Conservation (phyloP, 2,329 filamentous ascomycete genomes). For the Fusarium neocosmosporiellum region DNA sequence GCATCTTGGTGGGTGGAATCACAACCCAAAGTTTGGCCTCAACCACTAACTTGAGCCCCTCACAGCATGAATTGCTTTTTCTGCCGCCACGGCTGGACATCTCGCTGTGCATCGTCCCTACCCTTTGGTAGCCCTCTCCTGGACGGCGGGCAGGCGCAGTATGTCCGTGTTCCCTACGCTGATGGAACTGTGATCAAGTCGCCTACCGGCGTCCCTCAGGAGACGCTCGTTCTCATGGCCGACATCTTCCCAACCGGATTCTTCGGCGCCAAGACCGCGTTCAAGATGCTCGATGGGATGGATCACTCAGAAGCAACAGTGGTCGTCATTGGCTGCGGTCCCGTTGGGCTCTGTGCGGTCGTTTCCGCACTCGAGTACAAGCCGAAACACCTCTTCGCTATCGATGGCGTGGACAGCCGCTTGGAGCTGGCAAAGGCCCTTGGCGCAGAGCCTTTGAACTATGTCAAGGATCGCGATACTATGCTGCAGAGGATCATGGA, state of each 20-base stretch:
- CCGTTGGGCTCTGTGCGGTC: background rate
- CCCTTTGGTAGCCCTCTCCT: background rate
- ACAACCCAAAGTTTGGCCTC: accelerated
- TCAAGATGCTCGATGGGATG: background rate
- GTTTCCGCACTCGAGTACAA: background rate
- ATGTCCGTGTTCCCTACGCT: background rate
- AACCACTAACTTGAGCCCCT: background rate
- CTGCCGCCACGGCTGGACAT: background rate
- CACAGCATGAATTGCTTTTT: background rate
- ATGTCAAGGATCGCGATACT: background rate
- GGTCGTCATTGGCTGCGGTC: background rate
- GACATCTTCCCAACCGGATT: background rate
- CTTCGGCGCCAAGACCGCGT: background rate
- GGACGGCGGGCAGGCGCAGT: background rate
- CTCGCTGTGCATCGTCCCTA: background rate
- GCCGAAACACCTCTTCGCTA: background rate
- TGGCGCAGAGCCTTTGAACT: background rate
- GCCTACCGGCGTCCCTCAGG: background rate
- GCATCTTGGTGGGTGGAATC: background rate
- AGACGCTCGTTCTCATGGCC: background rate
- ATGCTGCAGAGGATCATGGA: background rate
- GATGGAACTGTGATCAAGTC: background rate
- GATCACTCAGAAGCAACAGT: background rate
- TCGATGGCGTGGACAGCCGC: background rate
- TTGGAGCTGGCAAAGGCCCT: background rate